A percentile compares a stretch with the other conserved stretches of the same genome.
Conservation (phyloP, 1,284 basidiomycete species). For the Heterobasidion occidentale region DNA sequence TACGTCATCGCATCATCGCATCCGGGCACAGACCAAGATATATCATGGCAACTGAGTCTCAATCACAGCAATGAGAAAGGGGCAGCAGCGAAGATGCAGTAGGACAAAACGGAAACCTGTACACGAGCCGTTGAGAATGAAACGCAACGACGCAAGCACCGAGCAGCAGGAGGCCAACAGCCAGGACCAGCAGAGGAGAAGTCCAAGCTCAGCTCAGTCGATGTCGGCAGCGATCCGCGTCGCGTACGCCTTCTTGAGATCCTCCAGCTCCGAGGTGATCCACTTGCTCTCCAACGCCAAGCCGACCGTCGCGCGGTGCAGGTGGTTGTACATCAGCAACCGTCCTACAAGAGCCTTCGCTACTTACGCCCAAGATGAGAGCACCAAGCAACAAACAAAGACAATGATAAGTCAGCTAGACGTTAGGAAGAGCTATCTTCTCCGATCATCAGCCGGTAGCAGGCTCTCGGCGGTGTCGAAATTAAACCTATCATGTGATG, state of each 20-base stretch:
- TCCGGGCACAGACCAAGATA: no score
- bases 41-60: no score
- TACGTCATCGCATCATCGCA: no score
- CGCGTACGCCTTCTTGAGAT: slow-evolving; percentile 52
- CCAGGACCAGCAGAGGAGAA: not conserved
- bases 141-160: no score
- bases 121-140: no score
- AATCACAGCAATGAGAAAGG: no score
- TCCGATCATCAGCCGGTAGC: no score
- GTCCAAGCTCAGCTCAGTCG: not conserved
- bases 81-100: no score
- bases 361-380: slow-evolving; percentile 15
- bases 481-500: no score
- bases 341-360: slow-evolving; percentile 48
- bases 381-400: not conserved
- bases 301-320: slow-evolving; percentile 50
- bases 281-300: slow-evolving; percentile 52
- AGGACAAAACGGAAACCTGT: no score
- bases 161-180: not conserved
- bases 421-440: no score
- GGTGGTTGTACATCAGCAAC: slow-evolving; percentile 50
- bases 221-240: slow-evolving; percentile 32
- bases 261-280: slow-evolving; percentile 53
- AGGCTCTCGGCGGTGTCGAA: no score
- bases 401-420: not conserved